Evolutionary conservation across 345 rosid species (phyloP).

Genomic region (Populus nigra): DNA sequence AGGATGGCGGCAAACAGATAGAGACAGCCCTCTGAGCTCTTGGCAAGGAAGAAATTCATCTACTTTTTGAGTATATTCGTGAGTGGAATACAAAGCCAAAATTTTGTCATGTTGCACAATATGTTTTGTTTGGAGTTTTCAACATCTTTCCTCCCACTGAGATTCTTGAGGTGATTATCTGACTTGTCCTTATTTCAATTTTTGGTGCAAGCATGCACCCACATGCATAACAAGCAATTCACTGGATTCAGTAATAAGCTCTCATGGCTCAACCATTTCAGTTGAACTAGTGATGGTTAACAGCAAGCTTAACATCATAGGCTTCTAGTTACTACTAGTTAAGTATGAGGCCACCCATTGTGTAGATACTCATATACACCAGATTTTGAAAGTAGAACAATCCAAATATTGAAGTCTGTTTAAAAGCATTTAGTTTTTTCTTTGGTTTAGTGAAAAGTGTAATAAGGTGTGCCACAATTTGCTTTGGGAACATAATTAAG

Average conservation of each 20-base stretch:
- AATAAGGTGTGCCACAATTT: too few species aligned
- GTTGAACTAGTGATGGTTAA: not conserved
- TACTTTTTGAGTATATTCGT: constrained; percentile 74
- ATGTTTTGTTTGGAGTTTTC: constrained; percentile 66
- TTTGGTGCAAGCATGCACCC: not conserved
- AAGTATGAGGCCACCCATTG: not conserved
- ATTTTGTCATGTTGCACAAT: constrained; percentile 84
- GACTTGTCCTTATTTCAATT: not conserved
- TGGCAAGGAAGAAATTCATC: constrained; percentile 57
- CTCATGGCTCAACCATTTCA: not conserved
- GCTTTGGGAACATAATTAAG: not conserved
- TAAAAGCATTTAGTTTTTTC: too few species aligned
- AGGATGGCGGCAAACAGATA: constrained; percentile 48
- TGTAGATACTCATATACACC: not conserved
- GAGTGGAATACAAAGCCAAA: constrained; percentile 97
- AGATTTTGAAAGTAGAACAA: not conserved
- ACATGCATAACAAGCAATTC: not conserved
- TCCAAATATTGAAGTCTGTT: not conserved
- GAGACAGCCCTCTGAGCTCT: constrained; percentile 64
- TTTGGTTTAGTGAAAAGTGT: not conserved
- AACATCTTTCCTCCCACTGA: constrained; percentile 70
- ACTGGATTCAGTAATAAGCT: not conserved
- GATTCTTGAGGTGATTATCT: constrained; percentile 63
- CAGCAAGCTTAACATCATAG: not conserved
- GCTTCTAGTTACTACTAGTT: not conserved